Base-by-base conservation (phyloP, 768 basidiomycete species). In the Boletus vinaceobasis region DNA sequence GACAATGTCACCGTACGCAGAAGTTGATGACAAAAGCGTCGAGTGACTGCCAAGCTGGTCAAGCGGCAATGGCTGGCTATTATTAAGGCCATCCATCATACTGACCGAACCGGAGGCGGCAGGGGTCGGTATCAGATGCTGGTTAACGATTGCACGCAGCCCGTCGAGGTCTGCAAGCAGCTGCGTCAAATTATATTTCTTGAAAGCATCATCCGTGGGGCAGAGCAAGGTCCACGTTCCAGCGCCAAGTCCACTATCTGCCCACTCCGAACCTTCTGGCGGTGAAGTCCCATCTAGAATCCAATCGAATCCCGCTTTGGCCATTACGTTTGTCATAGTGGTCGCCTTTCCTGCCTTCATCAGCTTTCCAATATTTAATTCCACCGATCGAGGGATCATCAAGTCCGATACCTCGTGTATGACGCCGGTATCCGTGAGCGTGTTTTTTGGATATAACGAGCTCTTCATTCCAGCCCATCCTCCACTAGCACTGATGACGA, bases 151-250 rank as follows among this genome's bases (percentile, higher is more conserved):
- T 9, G 68, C 74, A 49, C 76, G 78, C 45, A 92, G 74, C 7
- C 63, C 64, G 4, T 81, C 77, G 11, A 71, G 55, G 64, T 91
- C 79, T 27, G 77, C 79, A 58, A 85, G 86, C 23, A 93, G 70
- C 55, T 73, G 69, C 0, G 93, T 93, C 53, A 98, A 71, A 73
- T 98, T 95, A 69, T 88, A 73, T 21, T 81, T 74, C 67, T 93
- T 87, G 79, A 98, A 97, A 0, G 96, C 94, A 54, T 88, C 87
- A 64, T 99, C 97, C 7, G 85, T 83, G 4, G 97, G 97, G 60
- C 90, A 94, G 21, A 99, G 78, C 5, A 99, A 71, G 2, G 93
- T 96, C 87, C 95, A 98, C 4, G 87, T 85, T 9, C 70, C 72
- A 26, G 75, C 78, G 19, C 67, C 65, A n/a, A 79, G 62, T 43